phyloP scores from a whole-genome alignment of 176 grass and related monocot species.

The Cymbopogon citratus region DNA sequence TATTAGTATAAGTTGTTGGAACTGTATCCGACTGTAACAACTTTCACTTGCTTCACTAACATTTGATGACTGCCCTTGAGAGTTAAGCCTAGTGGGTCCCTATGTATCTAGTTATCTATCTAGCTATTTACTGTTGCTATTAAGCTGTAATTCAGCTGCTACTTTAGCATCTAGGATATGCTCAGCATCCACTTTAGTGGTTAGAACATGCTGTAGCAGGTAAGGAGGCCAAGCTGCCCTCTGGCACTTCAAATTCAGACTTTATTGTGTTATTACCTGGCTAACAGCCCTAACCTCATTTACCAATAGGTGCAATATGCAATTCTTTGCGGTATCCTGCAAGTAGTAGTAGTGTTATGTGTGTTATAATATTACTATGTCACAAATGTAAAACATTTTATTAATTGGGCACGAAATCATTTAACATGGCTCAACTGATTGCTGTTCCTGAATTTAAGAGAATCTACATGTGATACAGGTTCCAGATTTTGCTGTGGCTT shows the following conservation, averaged over 20 bases:
- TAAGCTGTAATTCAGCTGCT: too few species aligned
- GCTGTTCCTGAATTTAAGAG: slow-evolving; percentile 22
- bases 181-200: too few species aligned
- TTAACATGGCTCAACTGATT: neutral
- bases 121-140: too few species aligned
- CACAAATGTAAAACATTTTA: neutral
- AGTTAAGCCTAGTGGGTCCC: too few species aligned
- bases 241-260: too few species aligned
- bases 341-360: slow-evolving; percentile 7
- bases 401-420: neutral
- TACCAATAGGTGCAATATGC: neutral
- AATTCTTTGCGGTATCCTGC: neutral
- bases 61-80: neutral
- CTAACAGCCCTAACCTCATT: neutral
- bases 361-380: slow-evolving; percentile 11
- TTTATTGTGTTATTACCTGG: too few species aligned
- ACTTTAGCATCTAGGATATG: too few species aligned
- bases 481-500: slow-evolving; percentile 80
- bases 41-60: neutral
- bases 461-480: slow-evolving; percentile 43
- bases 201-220: too few species aligned
- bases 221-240: too few species aligned
- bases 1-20: neutral
- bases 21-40: neutral
- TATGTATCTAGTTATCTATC: too few species aligned